A percentile compares a stretch with the other conserved stretches of the same genome.
phyloP scores from a whole-genome alignment of 352 stramenopile genomes.

The Globisporangium megalacanthum region DNA sequence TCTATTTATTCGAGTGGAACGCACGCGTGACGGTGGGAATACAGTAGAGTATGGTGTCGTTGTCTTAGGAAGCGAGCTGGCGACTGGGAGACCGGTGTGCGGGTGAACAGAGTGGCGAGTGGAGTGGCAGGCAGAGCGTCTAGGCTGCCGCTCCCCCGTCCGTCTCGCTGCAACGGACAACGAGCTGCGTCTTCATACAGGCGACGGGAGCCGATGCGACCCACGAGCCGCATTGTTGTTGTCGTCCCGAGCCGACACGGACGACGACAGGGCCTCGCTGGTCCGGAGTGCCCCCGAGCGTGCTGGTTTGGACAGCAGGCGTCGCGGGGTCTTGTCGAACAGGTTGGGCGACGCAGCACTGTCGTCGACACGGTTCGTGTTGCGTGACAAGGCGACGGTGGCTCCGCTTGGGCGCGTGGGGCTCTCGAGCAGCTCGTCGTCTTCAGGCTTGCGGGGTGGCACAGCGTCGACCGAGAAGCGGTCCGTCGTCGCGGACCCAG shows the following conservation, averaged over 20 bases:
- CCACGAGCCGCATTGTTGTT: background rate
- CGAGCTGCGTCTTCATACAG: conserved; percentile 2
- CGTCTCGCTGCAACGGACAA: background rate
- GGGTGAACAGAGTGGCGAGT: background rate
- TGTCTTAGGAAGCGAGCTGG: background rate
- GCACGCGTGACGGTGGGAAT: too few relatives aligned
- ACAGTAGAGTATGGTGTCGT: too few relatives aligned
- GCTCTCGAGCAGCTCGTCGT: conserved; percentile 12
- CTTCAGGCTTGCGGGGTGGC: conserved; percentile 9
- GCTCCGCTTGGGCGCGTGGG: background rate
- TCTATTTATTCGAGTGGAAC: conserved; percentile 3
- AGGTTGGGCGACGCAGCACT: conserved; percentile 6
- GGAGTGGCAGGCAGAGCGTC: background rate
- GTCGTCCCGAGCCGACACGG: too few relatives aligned
- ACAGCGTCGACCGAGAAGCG: conserved; percentile 11
- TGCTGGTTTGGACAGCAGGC: background rate
- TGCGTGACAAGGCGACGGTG: background rate
- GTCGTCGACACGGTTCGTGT: background rate
- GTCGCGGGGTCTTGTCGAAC: conserved; percentile 2
- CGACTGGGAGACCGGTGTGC: background rate
- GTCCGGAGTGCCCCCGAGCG: background rate
- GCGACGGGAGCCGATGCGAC: conserved; percentile 6
- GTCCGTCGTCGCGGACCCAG: background rate
- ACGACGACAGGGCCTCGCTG: background rate
- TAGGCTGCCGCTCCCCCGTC: background rate